These are phyloP conservation scores for Multifurca ochricompacta DNA, from an alignment of 768 basidiomycete genomes.

Conservation along the genomic window DNA sequence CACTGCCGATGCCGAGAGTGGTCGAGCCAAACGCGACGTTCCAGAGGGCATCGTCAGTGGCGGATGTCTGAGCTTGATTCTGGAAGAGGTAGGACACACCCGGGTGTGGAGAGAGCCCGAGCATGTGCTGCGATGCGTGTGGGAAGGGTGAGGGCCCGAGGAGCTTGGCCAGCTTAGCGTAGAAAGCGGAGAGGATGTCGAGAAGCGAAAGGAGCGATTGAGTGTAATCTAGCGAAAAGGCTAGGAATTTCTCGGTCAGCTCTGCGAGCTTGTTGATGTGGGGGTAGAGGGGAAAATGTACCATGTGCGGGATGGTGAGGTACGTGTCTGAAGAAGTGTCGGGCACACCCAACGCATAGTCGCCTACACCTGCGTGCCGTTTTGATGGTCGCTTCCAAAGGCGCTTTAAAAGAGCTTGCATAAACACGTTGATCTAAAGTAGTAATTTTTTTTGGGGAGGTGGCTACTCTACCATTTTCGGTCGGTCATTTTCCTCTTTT, in stretches of 20 bases:
- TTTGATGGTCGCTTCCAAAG: constrained; percentile 54
- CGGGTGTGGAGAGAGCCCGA: constrained; percentile 68
- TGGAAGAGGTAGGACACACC: constrained; percentile 76
- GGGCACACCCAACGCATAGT: constrained; percentile 52
- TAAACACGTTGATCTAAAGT: too few species aligned
- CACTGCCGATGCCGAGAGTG: constrained; percentile 25
- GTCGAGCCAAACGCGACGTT: constrained; percentile 40
- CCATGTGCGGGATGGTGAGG: constrained; percentile 67
- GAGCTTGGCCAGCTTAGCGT: constrained; percentile 77
- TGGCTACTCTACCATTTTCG: constrained; percentile 62
- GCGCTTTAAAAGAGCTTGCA: constrained; percentile 26
- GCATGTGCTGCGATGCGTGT: constrained; percentile 64
- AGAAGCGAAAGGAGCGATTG: constrained; percentile 83
- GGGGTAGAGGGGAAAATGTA: constrained; percentile 29
- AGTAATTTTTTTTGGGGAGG: too few species aligned
- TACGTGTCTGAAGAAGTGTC: constrained; percentile 68
- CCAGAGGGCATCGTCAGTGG: constrained; percentile 54
- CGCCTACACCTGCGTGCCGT: constrained; percentile 46
- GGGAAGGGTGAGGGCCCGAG: constrained; percentile 78
- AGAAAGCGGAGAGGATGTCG: constrained; percentile 83
- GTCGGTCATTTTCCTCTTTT: constrained; percentile 65
- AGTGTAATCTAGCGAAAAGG: constrained; percentile 85
- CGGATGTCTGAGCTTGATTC: constrained; percentile 33
- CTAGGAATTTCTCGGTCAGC: constrained; percentile 35
- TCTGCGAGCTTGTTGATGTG: not conserved